Percentiles rank a stretch among this genome's conserved stretches.
Conservation (phyloP, 2,329 filamentous ascomycete genomes). For the Colletotrichum costaricense region DNA sequence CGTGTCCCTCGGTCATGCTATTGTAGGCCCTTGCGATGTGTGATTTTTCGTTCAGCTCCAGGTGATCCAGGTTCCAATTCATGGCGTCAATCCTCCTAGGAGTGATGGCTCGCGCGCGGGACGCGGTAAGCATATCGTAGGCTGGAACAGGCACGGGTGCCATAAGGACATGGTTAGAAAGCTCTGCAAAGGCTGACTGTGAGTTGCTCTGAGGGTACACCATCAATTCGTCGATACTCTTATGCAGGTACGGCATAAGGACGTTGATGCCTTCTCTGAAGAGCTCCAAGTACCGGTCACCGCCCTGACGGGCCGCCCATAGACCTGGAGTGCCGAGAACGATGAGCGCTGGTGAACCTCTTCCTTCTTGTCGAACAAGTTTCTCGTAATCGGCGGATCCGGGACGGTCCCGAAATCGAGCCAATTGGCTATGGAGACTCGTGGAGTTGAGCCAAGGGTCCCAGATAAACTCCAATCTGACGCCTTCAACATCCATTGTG, state of each 20-base stretch:
- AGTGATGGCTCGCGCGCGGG: constrained; percentile 55
- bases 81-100: constrained; percentile 61
- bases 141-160: constrained; percentile 58
- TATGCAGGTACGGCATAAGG: constrained; percentile 52
- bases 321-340: constrained; percentile 65
- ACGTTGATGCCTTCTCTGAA: constrained; percentile 60
- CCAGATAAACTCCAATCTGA: constrained; percentile 58
- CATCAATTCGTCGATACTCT: constrained; percentile 38
- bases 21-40: constrained; percentile 63
- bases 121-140: constrained; percentile 54
- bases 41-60: constrained; percentile 51
- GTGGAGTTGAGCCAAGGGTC: constrained; percentile 69
- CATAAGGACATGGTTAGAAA: constrained; percentile 41
- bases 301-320: constrained; percentile 64
- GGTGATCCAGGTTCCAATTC: constrained; percentile 61
- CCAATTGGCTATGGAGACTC: constrained; percentile 26
- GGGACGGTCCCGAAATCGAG: constrained; percentile 28
- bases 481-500: constrained; percentile 19
- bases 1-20: constrained; percentile 59
- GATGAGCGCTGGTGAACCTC: constrained; percentile 54
- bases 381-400: constrained; percentile 29
- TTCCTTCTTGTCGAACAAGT: constrained; percentile 23
- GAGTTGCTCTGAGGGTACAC: constrained; percentile 27
- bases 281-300: constrained; percentile 53
- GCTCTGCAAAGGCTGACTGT: constrained; percentile 20